Percentiles rank a stretch among this genome's conserved stretches.
phyloP scores from a whole-genome alignment of 202 grass and related monocot species.

The Saccharum hybrid region DNA sequence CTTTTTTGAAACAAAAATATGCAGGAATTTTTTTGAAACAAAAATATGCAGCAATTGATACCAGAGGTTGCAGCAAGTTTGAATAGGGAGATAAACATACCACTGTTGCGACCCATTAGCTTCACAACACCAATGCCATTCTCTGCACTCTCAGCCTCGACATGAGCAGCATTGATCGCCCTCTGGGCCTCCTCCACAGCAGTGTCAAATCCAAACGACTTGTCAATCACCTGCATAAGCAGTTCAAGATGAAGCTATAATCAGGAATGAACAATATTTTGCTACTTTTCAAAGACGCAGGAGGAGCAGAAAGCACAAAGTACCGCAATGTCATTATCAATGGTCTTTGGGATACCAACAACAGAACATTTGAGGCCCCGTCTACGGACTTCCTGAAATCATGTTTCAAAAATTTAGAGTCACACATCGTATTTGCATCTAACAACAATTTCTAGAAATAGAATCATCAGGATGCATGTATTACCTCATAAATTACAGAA shows the following conservation, averaged over 20 bases:
- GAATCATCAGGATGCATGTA: not conserved
- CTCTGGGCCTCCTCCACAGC: conserved; percentile 96
- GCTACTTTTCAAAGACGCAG: not conserved
- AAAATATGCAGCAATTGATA: conserved; percentile 30
- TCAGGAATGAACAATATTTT: not conserved
- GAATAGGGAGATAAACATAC: conserved; percentile 50
- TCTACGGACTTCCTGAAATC: conserved; percentile 87
- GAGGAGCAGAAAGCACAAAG: conserved; percentile 40
- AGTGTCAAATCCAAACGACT: conserved; percentile 97
- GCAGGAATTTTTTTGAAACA: not conserved
- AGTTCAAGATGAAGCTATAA: conserved; percentile 35
- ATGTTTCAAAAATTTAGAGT: conserved; percentile 11
- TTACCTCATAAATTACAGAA: conserved; percentile 93
- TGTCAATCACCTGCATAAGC: conserved; percentile 84
- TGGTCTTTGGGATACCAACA: conserved; percentile 90
- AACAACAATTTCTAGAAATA: not conserved
- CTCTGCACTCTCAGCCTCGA: conserved; percentile 91
- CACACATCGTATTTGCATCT: conserved; percentile 7
- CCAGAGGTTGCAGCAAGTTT: conserved; percentile 15
- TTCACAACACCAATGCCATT: conserved; percentile 96
- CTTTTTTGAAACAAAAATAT: conserved; percentile 6
- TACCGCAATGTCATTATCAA: conserved; percentile 99
- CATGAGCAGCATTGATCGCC: conserved; percentile 95
- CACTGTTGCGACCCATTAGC: conserved; percentile 96
- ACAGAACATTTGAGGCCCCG: conserved; percentile 84